Percentiles rank a stretch among this genome's conserved stretches.
phyloP scores from a whole-genome alignment of 2,329 filamentous ascomycete genomes.

The Colletotrichum falcatum region DNA sequence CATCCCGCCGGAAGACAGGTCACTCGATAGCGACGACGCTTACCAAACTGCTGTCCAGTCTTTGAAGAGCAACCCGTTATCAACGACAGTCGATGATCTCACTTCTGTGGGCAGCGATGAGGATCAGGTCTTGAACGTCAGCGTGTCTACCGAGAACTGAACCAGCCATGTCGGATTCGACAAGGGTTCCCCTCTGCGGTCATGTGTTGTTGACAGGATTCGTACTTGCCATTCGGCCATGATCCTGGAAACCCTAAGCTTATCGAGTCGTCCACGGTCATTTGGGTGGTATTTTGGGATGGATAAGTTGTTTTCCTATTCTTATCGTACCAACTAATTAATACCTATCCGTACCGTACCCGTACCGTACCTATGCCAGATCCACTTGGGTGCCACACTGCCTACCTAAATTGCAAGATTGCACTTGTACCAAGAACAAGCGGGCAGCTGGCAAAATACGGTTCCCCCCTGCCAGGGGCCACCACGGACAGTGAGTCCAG shows the following conservation, averaged over 20 bases:
- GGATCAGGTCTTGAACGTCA: not conserved
- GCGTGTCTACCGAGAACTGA: not conserved
- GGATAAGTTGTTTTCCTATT: constrained; percentile 25
- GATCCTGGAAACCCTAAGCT: not conserved
- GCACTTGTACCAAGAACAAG: constrained; percentile 12
- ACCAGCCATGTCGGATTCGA: not conserved
- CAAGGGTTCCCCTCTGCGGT: not conserved
- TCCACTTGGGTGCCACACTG: not conserved
- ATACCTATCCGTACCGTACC: too few species aligned
- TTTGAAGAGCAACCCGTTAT: not conserved
- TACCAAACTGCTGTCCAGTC: not conserved
- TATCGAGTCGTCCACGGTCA: not conserved
- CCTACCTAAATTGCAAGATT: constrained; percentile 13
- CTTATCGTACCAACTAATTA: constrained; percentile 24
- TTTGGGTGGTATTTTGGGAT: constrained; percentile 18
- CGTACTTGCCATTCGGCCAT: constrained; percentile 2
- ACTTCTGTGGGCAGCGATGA: not conserved
- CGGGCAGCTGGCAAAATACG: constrained; percentile 24
- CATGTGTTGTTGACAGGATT: constrained; percentile 14
- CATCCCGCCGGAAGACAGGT: too few species aligned
- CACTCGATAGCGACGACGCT: not conserved
- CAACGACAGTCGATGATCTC: not conserved
- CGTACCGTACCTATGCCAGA: not conserved
- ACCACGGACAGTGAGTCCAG: not conserved
- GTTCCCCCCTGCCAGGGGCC: not conserved